phyloP scores from a whole-genome alignment of 2,329 filamentous ascomycete species.

The Diplodia intermedia region DNA sequence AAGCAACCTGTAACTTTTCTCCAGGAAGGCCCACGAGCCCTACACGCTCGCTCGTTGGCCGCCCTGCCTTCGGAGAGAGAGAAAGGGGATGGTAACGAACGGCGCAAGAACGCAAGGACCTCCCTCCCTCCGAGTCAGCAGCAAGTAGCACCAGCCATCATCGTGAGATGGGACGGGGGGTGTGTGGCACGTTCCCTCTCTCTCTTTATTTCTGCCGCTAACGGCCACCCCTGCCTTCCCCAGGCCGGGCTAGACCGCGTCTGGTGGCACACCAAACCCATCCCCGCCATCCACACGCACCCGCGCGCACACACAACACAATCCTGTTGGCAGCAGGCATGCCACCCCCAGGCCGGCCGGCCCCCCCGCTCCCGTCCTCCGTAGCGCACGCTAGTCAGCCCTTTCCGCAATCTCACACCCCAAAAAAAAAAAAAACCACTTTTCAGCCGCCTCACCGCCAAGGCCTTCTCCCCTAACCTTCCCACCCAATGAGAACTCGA shows the following conservation, averaged over 20 bases:
- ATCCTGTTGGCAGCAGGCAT: too few relatives aligned
- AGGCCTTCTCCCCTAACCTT: neutral
- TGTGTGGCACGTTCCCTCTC: neutral
- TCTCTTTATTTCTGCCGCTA: neutral
- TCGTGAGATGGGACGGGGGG: neutral
- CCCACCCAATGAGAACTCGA: neutral
- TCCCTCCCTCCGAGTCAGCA: neutral
- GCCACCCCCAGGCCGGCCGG: neutral
- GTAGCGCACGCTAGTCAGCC: neutral
- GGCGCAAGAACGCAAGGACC: neutral
- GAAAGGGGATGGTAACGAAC: neutral
- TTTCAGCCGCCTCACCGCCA: too few relatives aligned
- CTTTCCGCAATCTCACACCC: neutral
- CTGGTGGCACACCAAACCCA: neutral
- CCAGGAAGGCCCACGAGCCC: neutral
- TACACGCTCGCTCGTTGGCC: neutral
- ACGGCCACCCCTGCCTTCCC: conserved; percentile 15
- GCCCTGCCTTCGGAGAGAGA: too few relatives aligned
- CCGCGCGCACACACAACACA: too few relatives aligned
- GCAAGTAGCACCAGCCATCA: neutral
- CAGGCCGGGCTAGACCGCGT: conserved; percentile 6
- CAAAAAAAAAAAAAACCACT: too few relatives aligned
- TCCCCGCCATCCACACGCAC: neutral
- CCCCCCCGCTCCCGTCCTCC: conserved; percentile 5
- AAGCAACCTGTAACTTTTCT: neutral